phyloP scores from a whole-genome alignment of 495 filamentous ascomycete species.

The Acidomyces sp. region DNA sequence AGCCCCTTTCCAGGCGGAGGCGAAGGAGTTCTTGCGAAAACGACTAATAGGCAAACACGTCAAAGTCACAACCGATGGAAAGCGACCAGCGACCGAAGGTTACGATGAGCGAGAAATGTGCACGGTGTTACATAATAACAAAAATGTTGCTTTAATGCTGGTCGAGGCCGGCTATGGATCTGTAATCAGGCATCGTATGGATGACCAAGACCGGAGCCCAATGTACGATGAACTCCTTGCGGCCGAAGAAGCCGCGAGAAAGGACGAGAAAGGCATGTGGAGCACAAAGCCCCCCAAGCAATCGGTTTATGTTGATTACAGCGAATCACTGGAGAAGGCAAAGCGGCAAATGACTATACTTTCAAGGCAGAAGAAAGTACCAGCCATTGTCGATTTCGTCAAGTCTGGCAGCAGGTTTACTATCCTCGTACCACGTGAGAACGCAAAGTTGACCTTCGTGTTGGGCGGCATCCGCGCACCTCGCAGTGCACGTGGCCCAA shows the following conservation, averaged over 20 bases:
- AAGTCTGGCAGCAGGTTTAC: slow-evolving; percentile 92
- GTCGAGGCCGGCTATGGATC: slow-evolving; percentile 87
- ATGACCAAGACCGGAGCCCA: slow-evolving; percentile 81
- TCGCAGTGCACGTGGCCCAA: slow-evolving; percentile 63
- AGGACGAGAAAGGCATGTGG: slow-evolving; percentile 90
- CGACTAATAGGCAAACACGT: slow-evolving; percentile 92
- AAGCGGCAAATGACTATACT: slow-evolving; percentile 81
- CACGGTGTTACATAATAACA: slow-evolving; percentile 67
- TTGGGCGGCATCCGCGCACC: slow-evolving; percentile 91
- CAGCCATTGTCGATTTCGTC: slow-evolving; percentile 91
- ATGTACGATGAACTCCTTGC: slow-evolving; percentile 87
- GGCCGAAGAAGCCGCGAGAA: slow-evolving; percentile 74
- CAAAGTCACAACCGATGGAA: slow-evolving; percentile 72
- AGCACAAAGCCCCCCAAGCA: slow-evolving; percentile 65
- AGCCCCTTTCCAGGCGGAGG: slow-evolving; percentile 75
- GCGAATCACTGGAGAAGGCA: slow-evolving; percentile 84
- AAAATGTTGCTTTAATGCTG: slow-evolving; percentile 71
- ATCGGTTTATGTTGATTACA: slow-evolving; percentile 75
- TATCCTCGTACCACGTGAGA: slow-evolving; percentile 80
- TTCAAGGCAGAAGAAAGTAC: slow-evolving; percentile 80
- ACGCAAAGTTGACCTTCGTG: slow-evolving; percentile 88
- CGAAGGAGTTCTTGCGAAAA: slow-evolving; percentile 92
- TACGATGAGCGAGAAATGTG: slow-evolving; percentile 92
- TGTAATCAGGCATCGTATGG: slow-evolving; percentile 83
- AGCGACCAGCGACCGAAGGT: slow-evolving; percentile 75